A percentile compares a stretch with the other conserved stretches of the same genome.
These are phyloP conservation scores for Trametes sp. DNA, from an alignment of 1,284 basidiomycete genomes.

Conservation along the genomic window DNA sequence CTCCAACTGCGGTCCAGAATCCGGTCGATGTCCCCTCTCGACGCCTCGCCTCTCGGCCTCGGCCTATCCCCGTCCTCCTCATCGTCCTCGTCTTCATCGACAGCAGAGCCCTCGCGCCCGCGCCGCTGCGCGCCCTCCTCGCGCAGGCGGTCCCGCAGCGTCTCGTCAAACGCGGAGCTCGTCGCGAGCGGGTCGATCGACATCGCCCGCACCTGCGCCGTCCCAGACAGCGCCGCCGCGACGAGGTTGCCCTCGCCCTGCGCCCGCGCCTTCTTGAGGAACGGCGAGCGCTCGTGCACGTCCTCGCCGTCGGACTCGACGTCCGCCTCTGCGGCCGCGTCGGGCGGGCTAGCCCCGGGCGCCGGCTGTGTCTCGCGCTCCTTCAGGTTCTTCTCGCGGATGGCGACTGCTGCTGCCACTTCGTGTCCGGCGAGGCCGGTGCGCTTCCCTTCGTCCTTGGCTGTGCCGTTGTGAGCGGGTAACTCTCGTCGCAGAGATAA, in stretches of 20 bases:
- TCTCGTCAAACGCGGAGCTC: slow-evolving; percentile 82
- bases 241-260: slow-evolving; percentile 25
- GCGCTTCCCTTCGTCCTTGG: slow-evolving; percentile 80
- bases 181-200: slow-evolving; percentile 88
- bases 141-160: slow-evolving; percentile 68
- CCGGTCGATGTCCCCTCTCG: slow-evolving; percentile 57
- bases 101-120: slow-evolving; percentile 25
- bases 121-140: slow-evolving; percentile 41
- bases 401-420: slow-evolving; percentile 80
- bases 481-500: neutral
- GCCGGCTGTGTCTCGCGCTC: slow-evolving; percentile 45
- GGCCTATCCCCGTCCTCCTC: slow-evolving; percentile 46
- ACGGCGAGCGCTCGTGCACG: slow-evolving; percentile 52
- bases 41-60: slow-evolving; percentile 40
- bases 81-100: slow-evolving; percentile 38
- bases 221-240: slow-evolving; percentile 30
- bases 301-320: slow-evolving; percentile 43
- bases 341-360: slow-evolving; percentile 38
- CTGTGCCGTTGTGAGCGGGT: slow-evolving; percentile 36
- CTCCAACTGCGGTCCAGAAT: slow-evolving; percentile 77
- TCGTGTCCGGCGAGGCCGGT: slow-evolving; percentile 77
- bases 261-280: slow-evolving; percentile 41
- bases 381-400: slow-evolving; percentile 81
- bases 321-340: slow-evolving; percentile 46
- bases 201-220: slow-evolving; percentile 52